Evolutionary conservation across 805 yeast genomes (phyloP).

Genomic region (Yamadazyma ubonensis): DNA sequence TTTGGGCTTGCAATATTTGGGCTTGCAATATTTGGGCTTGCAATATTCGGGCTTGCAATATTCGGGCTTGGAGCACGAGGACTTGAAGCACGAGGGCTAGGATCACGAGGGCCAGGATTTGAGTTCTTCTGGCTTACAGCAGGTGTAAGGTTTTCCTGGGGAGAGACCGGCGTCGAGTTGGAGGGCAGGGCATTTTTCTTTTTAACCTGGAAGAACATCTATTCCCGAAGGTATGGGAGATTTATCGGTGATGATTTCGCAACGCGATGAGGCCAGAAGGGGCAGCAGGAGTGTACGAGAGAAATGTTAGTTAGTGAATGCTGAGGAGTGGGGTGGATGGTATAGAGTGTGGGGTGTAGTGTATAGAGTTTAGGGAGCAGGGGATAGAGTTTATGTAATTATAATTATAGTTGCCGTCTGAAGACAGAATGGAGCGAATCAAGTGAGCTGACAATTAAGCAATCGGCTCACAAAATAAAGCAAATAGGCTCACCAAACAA

Average conservation of each 20-base stretch:
- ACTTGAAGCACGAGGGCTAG: too few relatives aligned
- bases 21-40: background rate
- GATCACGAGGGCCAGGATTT: too few relatives aligned
- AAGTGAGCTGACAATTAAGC: too few relatives aligned
- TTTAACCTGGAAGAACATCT: background rate
- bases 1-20: background rate
- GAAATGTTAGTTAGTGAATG: background rate
- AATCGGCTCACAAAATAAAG: too few relatives aligned
- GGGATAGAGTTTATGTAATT: too few relatives aligned
- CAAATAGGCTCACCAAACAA: too few relatives aligned
- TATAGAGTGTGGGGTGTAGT: background rate
- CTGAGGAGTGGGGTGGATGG: background rate
- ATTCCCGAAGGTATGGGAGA: background rate
- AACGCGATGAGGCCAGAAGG: slow-evolving; percentile 2
- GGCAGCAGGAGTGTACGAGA: background rate
- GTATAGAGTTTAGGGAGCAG: too few relatives aligned
- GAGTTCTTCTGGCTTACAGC: background rate
- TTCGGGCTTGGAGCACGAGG: too few relatives aligned
- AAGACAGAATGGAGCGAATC: too few relatives aligned
- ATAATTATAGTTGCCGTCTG: too few relatives aligned
- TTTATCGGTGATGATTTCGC: background rate
- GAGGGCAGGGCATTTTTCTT: background rate
- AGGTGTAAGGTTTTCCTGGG: background rate
- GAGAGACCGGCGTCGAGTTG: background rate
- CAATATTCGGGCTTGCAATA: too few relatives aligned